Evolutionary conservation across 257 asterid species (phyloP).

Genomic region (Fraxinus cuspidata): DNA sequence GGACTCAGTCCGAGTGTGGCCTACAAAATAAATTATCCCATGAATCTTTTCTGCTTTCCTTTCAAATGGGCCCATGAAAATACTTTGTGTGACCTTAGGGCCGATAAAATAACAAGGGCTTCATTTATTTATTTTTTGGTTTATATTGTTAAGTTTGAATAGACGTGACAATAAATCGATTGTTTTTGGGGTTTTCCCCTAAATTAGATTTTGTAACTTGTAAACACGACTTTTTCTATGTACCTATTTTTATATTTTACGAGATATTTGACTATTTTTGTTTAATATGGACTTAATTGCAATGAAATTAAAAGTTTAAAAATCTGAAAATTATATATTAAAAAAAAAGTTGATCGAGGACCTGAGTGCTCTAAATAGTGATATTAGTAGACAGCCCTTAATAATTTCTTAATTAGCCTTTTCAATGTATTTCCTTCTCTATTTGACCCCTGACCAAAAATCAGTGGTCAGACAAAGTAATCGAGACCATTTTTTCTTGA

Average conservation of each 20-base stretch:
- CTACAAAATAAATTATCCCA: conserved; percentile 4
- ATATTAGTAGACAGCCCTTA: too few species aligned
- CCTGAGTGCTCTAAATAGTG: background rate
- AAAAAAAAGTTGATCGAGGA: background rate
- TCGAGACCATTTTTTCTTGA: background rate
- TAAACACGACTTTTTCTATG: background rate
- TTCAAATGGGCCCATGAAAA: conserved; percentile 8
- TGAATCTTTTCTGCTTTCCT: background rate
- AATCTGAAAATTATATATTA: background rate
- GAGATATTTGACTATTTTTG: background rate
- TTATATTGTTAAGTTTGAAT: background rate
- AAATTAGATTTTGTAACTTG: background rate
- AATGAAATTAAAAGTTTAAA: background rate
- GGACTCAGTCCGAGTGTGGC: background rate
- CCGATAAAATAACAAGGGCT: background rate
- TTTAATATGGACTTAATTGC: background rate
- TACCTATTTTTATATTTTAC: too few species aligned
- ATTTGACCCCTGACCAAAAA: background rate
- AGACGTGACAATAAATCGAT: background rate
- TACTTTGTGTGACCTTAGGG: background rate
- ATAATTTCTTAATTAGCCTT: background rate
- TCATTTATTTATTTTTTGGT: background rate
- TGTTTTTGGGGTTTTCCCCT: background rate
- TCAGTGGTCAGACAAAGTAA: background rate
- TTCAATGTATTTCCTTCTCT: background rate